These are phyloP conservation scores for Trametes villosa DNA, from an alignment of 768 basidiomycete species.

Conservation along the genomic window DNA sequence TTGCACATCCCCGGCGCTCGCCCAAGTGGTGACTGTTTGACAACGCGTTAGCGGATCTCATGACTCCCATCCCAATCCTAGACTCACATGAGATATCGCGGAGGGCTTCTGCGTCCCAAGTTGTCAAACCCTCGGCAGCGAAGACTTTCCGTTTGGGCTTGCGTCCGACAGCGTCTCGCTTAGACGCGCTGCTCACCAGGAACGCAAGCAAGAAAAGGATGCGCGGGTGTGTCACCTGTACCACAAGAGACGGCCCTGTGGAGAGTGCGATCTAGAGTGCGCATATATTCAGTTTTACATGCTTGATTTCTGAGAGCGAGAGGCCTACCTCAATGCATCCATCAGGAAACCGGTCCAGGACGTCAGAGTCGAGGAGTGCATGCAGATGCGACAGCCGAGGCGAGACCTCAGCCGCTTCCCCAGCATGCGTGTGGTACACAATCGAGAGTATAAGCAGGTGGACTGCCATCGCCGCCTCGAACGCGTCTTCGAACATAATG, in stretches of 20 bases:
- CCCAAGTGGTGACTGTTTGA: conserved; percentile 58
- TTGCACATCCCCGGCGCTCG: conserved; percentile 52
- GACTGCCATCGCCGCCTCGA: conserved; percentile 49
- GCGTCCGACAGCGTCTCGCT: conserved; percentile 74
- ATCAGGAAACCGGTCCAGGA: conserved; percentile 43
- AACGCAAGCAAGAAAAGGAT: conserved; percentile 67
- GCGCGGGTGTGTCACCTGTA: conserved; percentile 72
- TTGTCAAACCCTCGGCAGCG: conserved; percentile 61
- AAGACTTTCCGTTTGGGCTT: conserved; percentile 76
- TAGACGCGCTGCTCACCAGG: conserved; percentile 65
- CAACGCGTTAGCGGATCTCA: background rate
- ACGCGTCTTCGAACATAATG: conserved; percentile 37
- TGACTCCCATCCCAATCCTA: background rate
- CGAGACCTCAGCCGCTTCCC: conserved; percentile 51
- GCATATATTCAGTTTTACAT: background rate
- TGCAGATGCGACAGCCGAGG: conserved; percentile 62
- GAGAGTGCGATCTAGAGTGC: conserved; percentile 36
- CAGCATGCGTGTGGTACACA: conserved; percentile 63
- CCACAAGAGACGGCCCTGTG: conserved; percentile 47
- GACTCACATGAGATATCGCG: conserved; percentile 47
- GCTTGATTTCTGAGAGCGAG: no score
- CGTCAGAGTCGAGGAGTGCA: conserved; percentile 65
- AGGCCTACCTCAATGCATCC: conserved; percentile 44
- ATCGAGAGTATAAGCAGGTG: conserved; percentile 68
- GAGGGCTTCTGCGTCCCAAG: conserved; percentile 51